Base-by-base conservation (phyloP, 352 stramenopile genomes). In the Salisapilia sapeloensis region DNA sequence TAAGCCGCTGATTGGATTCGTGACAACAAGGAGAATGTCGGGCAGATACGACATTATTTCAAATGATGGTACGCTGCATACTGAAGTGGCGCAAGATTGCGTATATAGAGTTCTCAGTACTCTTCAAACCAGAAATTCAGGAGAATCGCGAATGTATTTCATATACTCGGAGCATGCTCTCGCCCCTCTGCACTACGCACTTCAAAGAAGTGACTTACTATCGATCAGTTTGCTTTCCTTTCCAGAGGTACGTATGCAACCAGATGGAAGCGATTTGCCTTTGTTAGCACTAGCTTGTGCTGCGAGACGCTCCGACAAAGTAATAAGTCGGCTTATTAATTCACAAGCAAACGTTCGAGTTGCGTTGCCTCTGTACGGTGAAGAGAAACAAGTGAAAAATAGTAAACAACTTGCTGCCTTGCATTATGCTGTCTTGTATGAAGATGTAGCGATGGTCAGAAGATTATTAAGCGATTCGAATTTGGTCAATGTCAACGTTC, bases 351-450 rank as follows among this genome's bases (percentile, higher is more conserved):
- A 78, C 19, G 50, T 83, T 37, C 66, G 66, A 1, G 66, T 82
- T 2, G 44, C 70, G 27, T 37, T 82, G 12, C 62, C 65, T 10
- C 38, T 77, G 8, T 40, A 65, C n/a, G 42, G 50, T 2, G 42
- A 42, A 4, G 33, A 31, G 13, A 44, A 28, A 6, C 29, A 51
- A 8, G 18, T 29, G 19, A 35, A 46, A 1, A 47, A 40, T 4
- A 40, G 51, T 5, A 77, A 77, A 25, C 57, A 82, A 14, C 56
- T 59, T 0, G 41, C 63, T 0, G 60, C 66, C 2, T 44, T 83
- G 13, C 66, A 82, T 22, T 82, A 74, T 15, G 63, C 66, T 3
- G 63, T 79, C 16, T 55, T 76, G 23, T 76, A 80, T 21, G 63
- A 76, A 28, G 60, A 74, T 12, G 12, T 53, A 3, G 43, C 33